These are phyloP conservation scores for Aspergillus sclerotiicarbonarius DNA, from an alignment of 495 filamentous ascomycete species.

Conservation along the genomic window DNA sequence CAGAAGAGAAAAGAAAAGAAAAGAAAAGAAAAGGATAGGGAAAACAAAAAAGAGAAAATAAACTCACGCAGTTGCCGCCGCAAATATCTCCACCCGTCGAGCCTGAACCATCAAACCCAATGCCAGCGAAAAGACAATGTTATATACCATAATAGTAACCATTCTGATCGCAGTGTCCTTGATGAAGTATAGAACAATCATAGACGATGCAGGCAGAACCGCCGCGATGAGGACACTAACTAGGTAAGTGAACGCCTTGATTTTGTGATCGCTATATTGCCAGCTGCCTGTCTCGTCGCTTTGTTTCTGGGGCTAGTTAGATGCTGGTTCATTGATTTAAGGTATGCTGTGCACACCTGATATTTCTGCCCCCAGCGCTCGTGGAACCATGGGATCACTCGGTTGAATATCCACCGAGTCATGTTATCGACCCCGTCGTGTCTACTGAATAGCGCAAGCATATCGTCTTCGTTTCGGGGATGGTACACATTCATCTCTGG, in stretches of 20 bases:
- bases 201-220: constrained; percentile 27
- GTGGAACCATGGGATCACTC: constrained; percentile 5
- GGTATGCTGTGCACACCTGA: constrained; percentile 6
- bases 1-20: background rate
- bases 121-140: constrained; percentile 23
- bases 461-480: background rate
- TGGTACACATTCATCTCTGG: background rate
- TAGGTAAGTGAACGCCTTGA: constrained; percentile 14
- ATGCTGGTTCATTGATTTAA: background rate
- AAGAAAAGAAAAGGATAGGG: background rate
- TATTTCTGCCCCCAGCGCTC: constrained; percentile 12
- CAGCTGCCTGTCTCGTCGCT: background rate
- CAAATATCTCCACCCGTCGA: constrained; percentile 31
- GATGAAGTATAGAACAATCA: constrained; percentile 33
- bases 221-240: constrained; percentile 27
- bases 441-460: background rate
- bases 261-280: background rate
- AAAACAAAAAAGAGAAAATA: background rate
- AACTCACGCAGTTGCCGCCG: constrained; percentile 29
- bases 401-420: constrained; percentile 5
- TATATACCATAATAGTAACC: constrained; percentile 31
- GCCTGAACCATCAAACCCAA: constrained; percentile 30
- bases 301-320: background rate
- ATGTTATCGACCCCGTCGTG: constrained; percentile 7
- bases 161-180: constrained; percentile 20